These are phyloP conservation scores for Plicaturopsis crispa DNA, from an alignment of 768 basidiomycete species.

Conservation along the genomic window DNA sequence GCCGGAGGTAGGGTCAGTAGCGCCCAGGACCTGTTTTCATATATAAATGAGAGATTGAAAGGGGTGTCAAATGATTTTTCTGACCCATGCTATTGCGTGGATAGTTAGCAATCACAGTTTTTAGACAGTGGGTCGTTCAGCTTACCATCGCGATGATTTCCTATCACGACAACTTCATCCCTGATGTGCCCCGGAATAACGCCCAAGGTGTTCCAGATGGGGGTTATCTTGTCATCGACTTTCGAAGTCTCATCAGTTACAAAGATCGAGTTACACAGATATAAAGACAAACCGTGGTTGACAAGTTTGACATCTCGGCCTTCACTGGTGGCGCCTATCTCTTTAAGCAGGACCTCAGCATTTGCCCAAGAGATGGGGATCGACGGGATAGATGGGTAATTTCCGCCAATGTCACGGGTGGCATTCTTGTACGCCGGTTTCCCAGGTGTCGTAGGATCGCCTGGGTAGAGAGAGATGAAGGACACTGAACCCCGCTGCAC, in stretches of 20 bases:
- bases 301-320: slow-evolving; percentile 43
- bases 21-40: slow-evolving; percentile 37
- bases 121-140: background rate
- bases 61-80: too few relatives aligned
- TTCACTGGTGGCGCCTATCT: slow-evolving; percentile 29
- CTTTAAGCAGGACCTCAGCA: slow-evolving; percentile 45
- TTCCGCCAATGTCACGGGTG: slow-evolving; percentile 40
- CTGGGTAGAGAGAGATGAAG: slow-evolving; percentile 51
- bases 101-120: background rate
- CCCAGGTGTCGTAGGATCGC: slow-evolving; percentile 21
- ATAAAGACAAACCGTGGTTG: slow-evolving; percentile 40
- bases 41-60: background rate
- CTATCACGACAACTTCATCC: slow-evolving; percentile 63
- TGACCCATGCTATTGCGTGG: slow-evolving; percentile 3
- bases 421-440: slow-evolving; percentile 58
- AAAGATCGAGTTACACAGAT: slow-evolving; percentile 12
- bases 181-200: slow-evolving; percentile 56
- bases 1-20: slow-evolving; percentile 48
- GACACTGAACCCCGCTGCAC: slow-evolving; percentile 67
- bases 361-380: slow-evolving; percentile 64
- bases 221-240: slow-evolving; percentile 46
- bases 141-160: slow-evolving; percentile 68
- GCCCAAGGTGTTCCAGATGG: slow-evolving; percentile 67
- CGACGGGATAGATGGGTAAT: slow-evolving; percentile 49
- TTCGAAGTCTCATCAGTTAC: slow-evolving; percentile 6